Base-by-base conservation (phyloP, 2,329 filamentous ascomycete genomes). In the Xylariales sp. region DNA sequence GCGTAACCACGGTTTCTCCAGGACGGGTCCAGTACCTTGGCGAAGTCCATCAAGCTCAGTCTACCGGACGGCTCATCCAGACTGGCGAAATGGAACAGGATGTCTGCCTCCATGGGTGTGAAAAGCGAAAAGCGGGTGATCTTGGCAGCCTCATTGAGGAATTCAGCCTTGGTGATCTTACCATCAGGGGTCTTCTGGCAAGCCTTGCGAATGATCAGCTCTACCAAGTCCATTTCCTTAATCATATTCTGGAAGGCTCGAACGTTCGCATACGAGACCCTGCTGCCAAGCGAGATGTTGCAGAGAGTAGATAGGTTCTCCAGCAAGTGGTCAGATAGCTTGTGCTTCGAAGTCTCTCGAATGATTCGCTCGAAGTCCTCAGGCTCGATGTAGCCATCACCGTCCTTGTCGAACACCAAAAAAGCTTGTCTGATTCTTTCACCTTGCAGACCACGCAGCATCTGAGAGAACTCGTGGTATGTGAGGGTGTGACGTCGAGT, bases 161-260 rank as follows among this genome's bases (percentile, higher is more conserved):
- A 98, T 58, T 97, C 93, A 31, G 88, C 78, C 39, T 89, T 81
- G 4, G 91, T 96, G 60, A 98, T 97, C 70, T 88, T 95, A 59
- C 89, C 88, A 62, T 98, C 93, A 9, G 69, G 53, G 62, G 87
- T 94, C 70, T 90, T 89, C 54, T 73, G 70, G 49, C 88, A 86
- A 27, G 93, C 93, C 58, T 88, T 88, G 52, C 88, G 82, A 50
- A 98, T 79, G 59, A 98, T 89, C 51, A 95, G 72, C 70, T 98
- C 93, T 37, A 97, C 88, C 56, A 97, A 77, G 58, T 98, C 93
- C 88, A 98, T 96, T 68, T 97, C 90, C 57, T 86, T 84, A 55
- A 98, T 91, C 66, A 98, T 84, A 63, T 98, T 98, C 71, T 95
- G 90, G 71, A 98, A 98, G 27, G 93, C 93, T 51, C 93, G 82